Evolutionary conservation across 257 asterid species (phyloP).

Genomic region (Nicotiana obtusifolia): DNA sequence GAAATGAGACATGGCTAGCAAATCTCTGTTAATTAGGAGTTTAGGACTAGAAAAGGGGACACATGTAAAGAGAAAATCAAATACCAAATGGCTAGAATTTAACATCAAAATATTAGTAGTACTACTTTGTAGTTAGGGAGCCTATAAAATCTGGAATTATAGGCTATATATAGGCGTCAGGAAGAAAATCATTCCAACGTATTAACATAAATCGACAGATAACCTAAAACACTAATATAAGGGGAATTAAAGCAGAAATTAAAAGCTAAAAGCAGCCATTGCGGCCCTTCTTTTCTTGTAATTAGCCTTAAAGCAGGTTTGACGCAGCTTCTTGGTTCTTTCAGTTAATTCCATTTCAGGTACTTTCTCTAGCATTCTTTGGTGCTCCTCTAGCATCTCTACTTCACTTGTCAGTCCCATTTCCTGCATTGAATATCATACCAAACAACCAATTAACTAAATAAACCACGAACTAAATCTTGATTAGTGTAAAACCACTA

Average conservation of each 20-base stretch:
- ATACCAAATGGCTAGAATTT: too few species aligned
- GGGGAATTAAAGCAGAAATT: not conserved
- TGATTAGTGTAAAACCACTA: not conserved
- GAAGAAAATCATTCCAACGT: too few species aligned
- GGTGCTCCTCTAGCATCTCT: constrained; percentile 70
- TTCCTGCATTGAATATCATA: constrained; percentile 34
- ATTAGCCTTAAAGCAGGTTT: constrained; percentile 91
- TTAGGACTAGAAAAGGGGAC: too few species aligned
- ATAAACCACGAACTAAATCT: too few species aligned
- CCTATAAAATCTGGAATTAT: too few species aligned
- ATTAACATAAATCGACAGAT: too few species aligned
- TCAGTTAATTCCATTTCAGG: constrained; percentile 82
- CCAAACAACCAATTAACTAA: not conserved
- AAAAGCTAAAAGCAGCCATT: not conserved
- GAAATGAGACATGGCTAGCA: too few species aligned
- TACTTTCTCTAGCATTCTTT: constrained; percentile 45
- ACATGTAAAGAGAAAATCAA: too few species aligned
- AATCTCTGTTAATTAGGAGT: too few species aligned
- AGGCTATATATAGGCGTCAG: too few species aligned
- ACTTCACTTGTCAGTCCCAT: constrained; percentile 61
- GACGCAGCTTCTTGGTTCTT: constrained; percentile 71
- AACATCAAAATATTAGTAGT: too few species aligned
- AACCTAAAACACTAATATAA: not conserved
- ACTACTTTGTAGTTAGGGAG: too few species aligned
- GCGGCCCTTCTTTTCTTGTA: constrained; percentile 75